Percentiles rank a stretch among this genome's conserved stretches.
Conservation (phyloP, 768 basidiomycete genomes). For the Amyloporia xantha region DNA sequence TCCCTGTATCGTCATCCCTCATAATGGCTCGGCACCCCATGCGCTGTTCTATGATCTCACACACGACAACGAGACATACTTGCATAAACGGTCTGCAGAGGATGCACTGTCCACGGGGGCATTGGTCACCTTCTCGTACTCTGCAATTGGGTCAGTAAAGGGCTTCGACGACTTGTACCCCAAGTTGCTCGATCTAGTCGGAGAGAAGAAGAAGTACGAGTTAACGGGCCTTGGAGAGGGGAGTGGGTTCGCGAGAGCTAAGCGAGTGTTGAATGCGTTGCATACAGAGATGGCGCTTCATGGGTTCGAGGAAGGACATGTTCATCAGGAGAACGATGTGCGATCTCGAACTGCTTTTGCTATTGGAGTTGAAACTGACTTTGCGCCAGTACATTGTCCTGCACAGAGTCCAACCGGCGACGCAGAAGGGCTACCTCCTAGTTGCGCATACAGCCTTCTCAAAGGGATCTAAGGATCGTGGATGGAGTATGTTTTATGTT, state of each 20-base stretch:
- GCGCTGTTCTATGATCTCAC: slow-evolving; percentile 93
- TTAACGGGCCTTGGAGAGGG: slow-evolving; percentile 42
- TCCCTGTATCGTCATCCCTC: slow-evolving; percentile 65
- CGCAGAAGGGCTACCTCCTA: slow-evolving; percentile 88
- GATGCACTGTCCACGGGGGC: slow-evolving; percentile 94
- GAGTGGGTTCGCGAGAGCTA: slow-evolving; percentile 34
- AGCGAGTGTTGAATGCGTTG: slow-evolving; percentile 73
- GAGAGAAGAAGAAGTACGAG: slow-evolving; percentile 77
- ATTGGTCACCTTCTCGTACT: slow-evolving; percentile 84
- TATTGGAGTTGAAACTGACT: neutral
- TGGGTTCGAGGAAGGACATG: slow-evolving; percentile 87
- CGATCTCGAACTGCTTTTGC: slow-evolving; percentile 27
- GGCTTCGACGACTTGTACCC: slow-evolving; percentile 98
- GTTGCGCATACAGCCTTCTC: slow-evolving; percentile 89
- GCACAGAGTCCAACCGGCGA: slow-evolving; percentile 84
- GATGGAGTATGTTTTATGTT: slow-evolving; percentile 45
- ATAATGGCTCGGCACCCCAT: slow-evolving; percentile 85
- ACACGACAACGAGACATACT: slow-evolving; percentile 93
- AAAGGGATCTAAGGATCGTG: slow-evolving; percentile 77
- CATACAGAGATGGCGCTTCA: slow-evolving; percentile 90
- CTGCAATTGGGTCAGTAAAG: slow-evolving; percentile 88
- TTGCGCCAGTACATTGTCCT: slow-evolving; percentile 89
- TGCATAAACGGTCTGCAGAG: slow-evolving; percentile 88
- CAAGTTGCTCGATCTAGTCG: slow-evolving; percentile 84
- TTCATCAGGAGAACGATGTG: slow-evolving; percentile 94